Evolutionary conservation across 2,329 filamentous ascomycete species (phyloP).

Genomic region (Pseudogymnoascus sp.): DNA sequence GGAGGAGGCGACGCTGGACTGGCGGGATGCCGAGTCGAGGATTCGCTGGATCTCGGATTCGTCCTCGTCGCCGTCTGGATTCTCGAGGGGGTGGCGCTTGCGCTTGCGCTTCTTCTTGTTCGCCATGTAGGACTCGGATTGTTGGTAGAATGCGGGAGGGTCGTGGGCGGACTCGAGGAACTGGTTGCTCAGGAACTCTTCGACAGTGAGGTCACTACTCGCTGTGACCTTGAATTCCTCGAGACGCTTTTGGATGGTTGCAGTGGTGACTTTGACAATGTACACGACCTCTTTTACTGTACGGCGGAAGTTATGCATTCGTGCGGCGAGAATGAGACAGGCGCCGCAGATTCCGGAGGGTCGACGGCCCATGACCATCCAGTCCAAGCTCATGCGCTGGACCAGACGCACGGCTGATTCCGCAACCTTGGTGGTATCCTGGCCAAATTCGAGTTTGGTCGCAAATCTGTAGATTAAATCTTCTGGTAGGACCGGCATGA

Average conservation of each 20-base stretch:
- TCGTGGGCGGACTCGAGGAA: constrained; percentile 69
- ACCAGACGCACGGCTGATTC: constrained; percentile 82
- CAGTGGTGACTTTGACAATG: constrained; percentile 90
- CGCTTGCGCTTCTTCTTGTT: constrained; percentile 43
- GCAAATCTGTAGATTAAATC: constrained; percentile 89
- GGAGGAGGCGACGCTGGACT: constrained; percentile 15
- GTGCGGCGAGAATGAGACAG: constrained; percentile 85
- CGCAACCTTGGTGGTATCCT: constrained; percentile 74
- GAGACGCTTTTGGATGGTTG: constrained; percentile 84
- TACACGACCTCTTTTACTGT: constrained; percentile 95
- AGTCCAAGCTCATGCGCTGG: constrained; percentile 89
- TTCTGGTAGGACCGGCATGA: constrained; percentile 72
- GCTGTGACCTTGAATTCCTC: constrained; percentile 87
- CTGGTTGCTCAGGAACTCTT: constrained; percentile 69
- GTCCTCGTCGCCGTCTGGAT: constrained; percentile 12
- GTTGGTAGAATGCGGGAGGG: constrained; percentile 73
- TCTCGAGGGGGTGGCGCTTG: constrained; percentile 29
- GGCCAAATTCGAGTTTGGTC: constrained; percentile 82
- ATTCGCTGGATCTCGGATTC: constrained; percentile 22
- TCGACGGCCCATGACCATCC: constrained; percentile 91
- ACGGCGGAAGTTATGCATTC: constrained; percentile 96
- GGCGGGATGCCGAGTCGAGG: constrained; percentile 18
- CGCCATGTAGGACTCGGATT: constrained; percentile 51
- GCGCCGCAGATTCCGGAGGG: constrained; percentile 93
- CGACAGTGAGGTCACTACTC: constrained; percentile 76